Conservation (phyloP, 1,284 basidiomycete genomes). For the Athelia psychrophila region DNA sequence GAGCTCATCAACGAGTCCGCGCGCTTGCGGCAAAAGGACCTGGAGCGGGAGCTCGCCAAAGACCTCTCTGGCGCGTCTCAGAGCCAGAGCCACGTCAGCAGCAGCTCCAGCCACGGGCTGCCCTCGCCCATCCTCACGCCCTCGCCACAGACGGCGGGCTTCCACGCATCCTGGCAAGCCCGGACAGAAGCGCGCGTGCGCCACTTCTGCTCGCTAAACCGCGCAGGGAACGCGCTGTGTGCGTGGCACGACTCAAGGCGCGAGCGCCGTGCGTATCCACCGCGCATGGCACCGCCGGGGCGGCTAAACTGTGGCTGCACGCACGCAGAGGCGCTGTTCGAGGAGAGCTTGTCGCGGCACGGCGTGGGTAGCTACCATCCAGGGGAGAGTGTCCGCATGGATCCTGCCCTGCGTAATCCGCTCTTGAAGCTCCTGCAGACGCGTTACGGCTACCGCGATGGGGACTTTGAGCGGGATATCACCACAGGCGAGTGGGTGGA, state of each 20-base stretch:
- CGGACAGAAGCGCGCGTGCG: conserved; percentile 69
- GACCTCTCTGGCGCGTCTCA: conserved; percentile 4
- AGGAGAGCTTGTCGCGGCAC: conserved; percentile 76
- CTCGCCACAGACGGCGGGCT: conserved; percentile 32
- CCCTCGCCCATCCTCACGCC: conserved; percentile 38
- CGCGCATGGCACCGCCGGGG: conserved; percentile 75
- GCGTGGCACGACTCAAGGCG: conserved; percentile 85
- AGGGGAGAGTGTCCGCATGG: conserved; percentile 82
- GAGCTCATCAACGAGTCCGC: conserved; percentile 41
- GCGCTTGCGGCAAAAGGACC: conserved; percentile 41
- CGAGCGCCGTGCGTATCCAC: conserved; percentile 71
- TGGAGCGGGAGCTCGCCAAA: conserved; percentile 41
- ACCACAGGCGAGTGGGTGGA: conserved; percentile 59
- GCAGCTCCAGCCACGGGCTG: conserved; percentile 17
- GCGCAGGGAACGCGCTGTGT: conserved; percentile 81
- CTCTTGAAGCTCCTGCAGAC: conserved; percentile 65
- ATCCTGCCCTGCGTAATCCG: conserved; percentile 77
- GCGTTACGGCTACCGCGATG: conserved; percentile 77
- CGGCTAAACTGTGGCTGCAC: conserved; percentile 82
- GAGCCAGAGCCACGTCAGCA: background rate
- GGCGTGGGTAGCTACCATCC: conserved; percentile 77
- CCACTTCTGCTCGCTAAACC: conserved; percentile 75
- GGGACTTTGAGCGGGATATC: conserved; percentile 74
- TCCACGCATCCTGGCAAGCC: conserved; percentile 60
- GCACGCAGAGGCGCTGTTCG: conserved; percentile 77